Evolutionary conservation across 116 monocot genomes (phyloP), one percentile per base, ranked within the genome.

Genomic region (Dioscorea cayenensis): DNA sequence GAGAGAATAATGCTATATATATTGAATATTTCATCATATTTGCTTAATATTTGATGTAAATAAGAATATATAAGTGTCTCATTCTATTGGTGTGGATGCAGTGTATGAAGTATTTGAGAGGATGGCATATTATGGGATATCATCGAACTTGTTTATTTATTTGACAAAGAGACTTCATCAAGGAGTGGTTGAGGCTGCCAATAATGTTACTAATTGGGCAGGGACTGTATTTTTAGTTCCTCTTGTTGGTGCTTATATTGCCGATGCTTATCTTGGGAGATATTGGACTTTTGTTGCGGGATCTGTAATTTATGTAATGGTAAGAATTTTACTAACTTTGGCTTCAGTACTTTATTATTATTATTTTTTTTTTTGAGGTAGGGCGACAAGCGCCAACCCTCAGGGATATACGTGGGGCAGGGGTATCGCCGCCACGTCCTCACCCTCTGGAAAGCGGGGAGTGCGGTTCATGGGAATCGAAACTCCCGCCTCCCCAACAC

Each of bases 81-180:
- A 4, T 32, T 32, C 32, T 2, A 32, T 32, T 32, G 32, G 43
- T 5, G 36, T 48, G 2, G 3, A 28, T 73, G 64, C 65, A 81
- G 81, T 72, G 18, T 81, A 77, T 43, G 81, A 81, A 36, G 70
- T 73, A 64, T 77, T 73, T 25, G 81, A 77, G 77, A 73, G 77
- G 69, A 81, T 81, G 81, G 73, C 81, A 0, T 81, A 59, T 60
- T 70, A 69, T 17, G 81, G 72, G 36, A 69, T 81, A 43, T 27
- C 68, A 7, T 37, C 77, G 8, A 81, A 73, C 65, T 59, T 81
- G 60, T 69, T 81, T 61, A 14, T 81, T 6, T 81, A 81, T 49
- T 29, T 81, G 17, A 81, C 77, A 2, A 70, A 14, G 11, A 73
- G 73, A 50, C 77, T 77, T 22, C 81, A 73, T 28, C 70, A 81